phyloP scores from a whole-genome alignment of 2,329 filamentous ascomycete genomes.

The Endocalyx cinctus region DNA sequence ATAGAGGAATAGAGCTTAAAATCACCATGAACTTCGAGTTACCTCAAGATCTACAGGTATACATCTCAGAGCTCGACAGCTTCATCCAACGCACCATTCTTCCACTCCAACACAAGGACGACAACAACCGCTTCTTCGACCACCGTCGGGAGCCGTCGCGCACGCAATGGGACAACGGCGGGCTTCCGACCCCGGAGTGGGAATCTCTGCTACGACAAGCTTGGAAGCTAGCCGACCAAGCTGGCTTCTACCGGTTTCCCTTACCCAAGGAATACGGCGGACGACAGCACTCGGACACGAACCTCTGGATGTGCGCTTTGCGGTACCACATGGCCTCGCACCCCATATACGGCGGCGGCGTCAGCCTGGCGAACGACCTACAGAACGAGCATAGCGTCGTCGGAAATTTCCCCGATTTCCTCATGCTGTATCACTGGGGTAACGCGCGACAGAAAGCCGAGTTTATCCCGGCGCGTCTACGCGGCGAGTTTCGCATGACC shows the following conservation, averaged over 20 bases:
- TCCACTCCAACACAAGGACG: conserved; percentile 49
- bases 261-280: conserved; percentile 41
- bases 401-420: conserved; percentile 57
- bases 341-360: conserved; percentile 36
- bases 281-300: conserved; percentile 39
- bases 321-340: conserved; percentile 55
- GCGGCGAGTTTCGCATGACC: conserved; percentile 50
- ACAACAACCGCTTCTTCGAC: conserved; percentile 63
- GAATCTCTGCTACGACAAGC: conserved; percentile 48
- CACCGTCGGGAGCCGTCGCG: conserved; percentile 58
- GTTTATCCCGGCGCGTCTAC: conserved; percentile 47
- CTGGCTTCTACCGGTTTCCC: conserved; percentile 57
- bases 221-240: conserved; percentile 48
- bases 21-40: conserved; percentile 15
- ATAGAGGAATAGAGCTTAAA: too few species aligned
- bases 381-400: conserved; percentile 61
- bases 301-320: conserved; percentile 61
- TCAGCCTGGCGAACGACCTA: conserved; percentile 59
- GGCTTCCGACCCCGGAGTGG: conserved; percentile 55
- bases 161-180: conserved; percentile 55
- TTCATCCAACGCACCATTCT: conserved; percentile 49
- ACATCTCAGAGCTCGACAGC: conserved; percentile 48
- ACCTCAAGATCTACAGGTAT: conserved; percentile 12
- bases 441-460: conserved; percentile 47
- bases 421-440: conserved; percentile 60